Base-by-base conservation (phyloP, 2,329 filamentous ascomycete species). In the Calonectria hawksworthii region DNA sequence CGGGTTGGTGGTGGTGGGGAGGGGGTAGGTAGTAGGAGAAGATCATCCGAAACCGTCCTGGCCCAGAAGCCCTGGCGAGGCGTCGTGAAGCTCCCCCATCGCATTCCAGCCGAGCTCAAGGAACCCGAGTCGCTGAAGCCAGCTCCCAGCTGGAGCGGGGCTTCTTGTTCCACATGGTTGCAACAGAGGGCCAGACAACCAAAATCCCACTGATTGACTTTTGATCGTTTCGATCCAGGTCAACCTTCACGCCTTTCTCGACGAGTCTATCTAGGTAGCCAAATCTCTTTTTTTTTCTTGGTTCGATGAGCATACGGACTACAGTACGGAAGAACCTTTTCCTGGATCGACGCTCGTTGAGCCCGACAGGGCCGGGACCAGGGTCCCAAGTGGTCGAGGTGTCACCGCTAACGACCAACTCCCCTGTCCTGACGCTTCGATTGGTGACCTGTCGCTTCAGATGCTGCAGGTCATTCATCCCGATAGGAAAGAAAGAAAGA, bases 381-480 rank as follows among this genome's bases (percentile, higher is more conserved):
- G 52, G 64, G 41, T 16, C 2, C 30, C 38, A 67, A 67, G 44
- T 26, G n/a, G 59, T 30, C 30, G 32, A 28, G 18, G 59, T 50
- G 70, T 54, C 26, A 13, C 61, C 63, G 50, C 66, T 70, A 73
- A 66, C 47, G 56, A 44, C 66, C 66, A 32, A 59, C 38, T 38
- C 41, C 71, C 71, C 59, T 66, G 66, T 66, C 66, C 26, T 41
- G 66, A 61, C 26, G 34, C 50, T 54, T 73, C 71, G 54, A 73
- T 73, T 73, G 70, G 65, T 73, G 65, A 68, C 66, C 71, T 51
- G 56, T 70, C 66, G 54, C 61, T 36, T 69, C 50, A 65, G 47
- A 70, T 69, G 59, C 71, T 73, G 71, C 71, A 73, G 71, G 71
- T 73, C 71, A 73, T 73, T 44, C 66, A 56, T 66, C 66, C 38